Evolutionary conservation across 169 alveolate genomes (phyloP), one percentile per base, ranked within the genome.

Genomic region (Theileria annulata): DNA sequence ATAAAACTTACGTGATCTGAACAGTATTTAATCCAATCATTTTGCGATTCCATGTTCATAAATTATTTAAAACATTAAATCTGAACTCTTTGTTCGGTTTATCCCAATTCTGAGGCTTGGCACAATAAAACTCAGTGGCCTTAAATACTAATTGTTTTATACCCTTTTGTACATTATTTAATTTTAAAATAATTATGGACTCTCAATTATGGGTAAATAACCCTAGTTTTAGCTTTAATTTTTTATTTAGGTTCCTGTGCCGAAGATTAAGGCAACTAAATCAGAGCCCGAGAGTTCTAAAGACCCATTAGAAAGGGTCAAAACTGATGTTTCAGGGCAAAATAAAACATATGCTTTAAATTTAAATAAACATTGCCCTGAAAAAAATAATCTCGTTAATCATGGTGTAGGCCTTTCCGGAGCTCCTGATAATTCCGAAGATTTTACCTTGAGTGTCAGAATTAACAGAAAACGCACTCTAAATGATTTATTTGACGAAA

Each of bases 31-130:
- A 25, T 60, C 79, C 79, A 72, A 30, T 21, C 19, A 5, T 13
- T 17, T 58, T 72, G 79, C 79, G 79, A 72, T 72, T 72, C 79
- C 79, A 72, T 72, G 23, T 72, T 49, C 59, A 72, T 6, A 72
- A 1, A 17, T 8, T 68, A 68, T 10, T 49, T 17, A 68, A 68
- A 48, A 48, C 76, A 68, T 68, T 48, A 31, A 48, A 68, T 35
- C 76, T 68, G 76, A 49, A 42, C 58, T 68, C 4, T 19, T 35
- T n/a, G 13, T 27, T n/a, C 4, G 35, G 76, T 35, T 49, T 68
- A 13, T 42, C 76, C 66, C 76, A 25, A 42, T 68, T 49, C 49
- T 68, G 23, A 35, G 76, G 25, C 25, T 28, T 6, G 76, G 76
- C 76, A 68, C 76, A 68, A 68, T 68, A 68, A 68, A 35, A 48